Base-by-base conservation (phyloP, 1,284 basidiomycete species). In the Trichosporon sp. region DNA sequence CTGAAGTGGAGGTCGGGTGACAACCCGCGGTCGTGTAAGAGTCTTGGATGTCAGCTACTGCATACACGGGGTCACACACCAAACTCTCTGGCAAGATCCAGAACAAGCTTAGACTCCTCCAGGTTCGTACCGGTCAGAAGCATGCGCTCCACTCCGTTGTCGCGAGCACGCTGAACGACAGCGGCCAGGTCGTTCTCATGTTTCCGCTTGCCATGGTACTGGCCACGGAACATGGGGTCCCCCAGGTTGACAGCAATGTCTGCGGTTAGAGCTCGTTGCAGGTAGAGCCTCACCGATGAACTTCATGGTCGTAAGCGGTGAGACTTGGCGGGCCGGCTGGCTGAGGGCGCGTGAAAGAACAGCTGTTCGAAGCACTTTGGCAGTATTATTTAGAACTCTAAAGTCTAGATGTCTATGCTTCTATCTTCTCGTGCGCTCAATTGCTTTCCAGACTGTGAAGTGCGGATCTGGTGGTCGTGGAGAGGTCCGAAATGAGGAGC, bases 91-190 rank as follows among this genome's bases (percentile, higher is more conserved):
- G 92, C 90, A 18, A 95, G 81, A 15, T 84, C 79, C 32, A 93
- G 75, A 0, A 91, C 91, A 23, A 87, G 80, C 66, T 82, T 81
- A 2, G 89, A 90, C 78, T 94, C 92, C 6, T 83, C 77, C 12
- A 95, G 83, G 68, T 88, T 91, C 0, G 90, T 90, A 0, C 92
- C 92, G 1, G 93, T 95, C 66, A 95, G 87, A 72, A 95, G 88
- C 85, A 92, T 90, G n/a, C 86, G 87, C 67, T 86, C 86, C 5
- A 95, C 90, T 0, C 91, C 91, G 1, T 90, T 89, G 1, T 81
- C 78, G 51, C 83, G 82, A 0, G 91, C 87, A 68, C 93, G 87
- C 18, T 84, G 78, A 3, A 93, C 77, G 66, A 95, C 86, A 5
- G 83, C 83, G 3, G 85, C 82, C 13, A 94, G 82, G 76, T 95